A percentile compares a stretch with the other conserved stretches of the same genome.
Evolutionary conservation across 108 stramenopile genomes (phyloP).

Genomic region (Aurantiochytrium sp.): DNA sequence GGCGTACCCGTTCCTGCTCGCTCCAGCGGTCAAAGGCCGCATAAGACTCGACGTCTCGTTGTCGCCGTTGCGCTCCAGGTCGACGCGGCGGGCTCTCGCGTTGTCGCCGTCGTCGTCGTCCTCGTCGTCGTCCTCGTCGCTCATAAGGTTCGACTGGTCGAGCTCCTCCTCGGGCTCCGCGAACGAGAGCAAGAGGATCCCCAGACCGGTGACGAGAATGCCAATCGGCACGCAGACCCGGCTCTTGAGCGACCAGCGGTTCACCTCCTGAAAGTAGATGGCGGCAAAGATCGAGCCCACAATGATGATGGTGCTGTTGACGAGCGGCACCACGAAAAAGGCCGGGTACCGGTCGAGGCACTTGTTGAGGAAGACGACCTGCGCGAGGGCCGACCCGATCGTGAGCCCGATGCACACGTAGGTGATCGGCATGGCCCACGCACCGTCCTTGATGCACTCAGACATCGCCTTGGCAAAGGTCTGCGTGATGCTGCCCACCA

Average conservation of each 20-base stretch:
- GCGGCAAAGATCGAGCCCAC: slow-evolving; percentile 7
- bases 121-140: background rate
- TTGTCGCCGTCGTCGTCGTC: background rate
- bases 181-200: background rate
- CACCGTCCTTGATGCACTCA: background rate
- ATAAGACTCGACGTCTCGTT: too few relatives aligned
- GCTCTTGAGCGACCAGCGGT: background rate
- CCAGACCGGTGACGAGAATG: background rate
- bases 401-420: background rate
- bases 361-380: background rate
- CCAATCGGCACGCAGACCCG: background rate
- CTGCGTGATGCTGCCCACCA: slow-evolving; percentile 2
- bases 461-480: background rate
- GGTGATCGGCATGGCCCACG: background rate
- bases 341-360: slow-evolving; percentile 6
- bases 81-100: too few relatives aligned
- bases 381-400: background rate
- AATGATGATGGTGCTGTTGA: slow-evolving; percentile 13
- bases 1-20: too few relatives aligned
- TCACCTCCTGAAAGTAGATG: background rate
- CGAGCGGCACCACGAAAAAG: slow-evolving; percentile 10
- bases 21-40: too few relatives aligned
- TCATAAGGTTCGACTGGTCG: background rate
- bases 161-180: background rate
- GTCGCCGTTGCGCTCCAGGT: too few relatives aligned